Conservation (phyloP, 2,329 filamentous ascomycete species). For the Aureobasidium mangrovei region DNA sequence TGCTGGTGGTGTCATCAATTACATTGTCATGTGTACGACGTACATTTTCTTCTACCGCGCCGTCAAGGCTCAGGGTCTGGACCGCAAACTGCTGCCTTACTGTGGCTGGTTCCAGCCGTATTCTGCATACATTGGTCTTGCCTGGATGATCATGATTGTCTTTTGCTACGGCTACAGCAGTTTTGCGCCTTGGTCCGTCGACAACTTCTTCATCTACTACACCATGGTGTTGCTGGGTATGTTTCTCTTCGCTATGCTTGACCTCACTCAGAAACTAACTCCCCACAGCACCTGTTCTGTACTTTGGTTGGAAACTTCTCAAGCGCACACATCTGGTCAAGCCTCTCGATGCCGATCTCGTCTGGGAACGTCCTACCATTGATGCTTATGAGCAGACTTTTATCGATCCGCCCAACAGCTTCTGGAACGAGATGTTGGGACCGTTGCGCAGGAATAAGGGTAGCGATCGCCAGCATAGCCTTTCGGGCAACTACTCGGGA, state of each 20-base stretch:
- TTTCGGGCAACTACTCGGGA: background rate
- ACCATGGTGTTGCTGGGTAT: slow-evolving; percentile 50
- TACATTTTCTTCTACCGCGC: slow-evolving; percentile 52
- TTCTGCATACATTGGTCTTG: slow-evolving; percentile 39
- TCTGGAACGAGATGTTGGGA: slow-evolving; percentile 44
- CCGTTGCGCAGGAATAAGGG: slow-evolving; percentile 1
- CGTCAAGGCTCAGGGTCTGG: slow-evolving; percentile 41
- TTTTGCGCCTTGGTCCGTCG: slow-evolving; percentile 38
- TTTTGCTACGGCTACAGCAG: slow-evolving; percentile 49
- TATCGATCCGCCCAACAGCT: slow-evolving; percentile 39
- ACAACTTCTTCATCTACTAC: slow-evolving; percentile 45
- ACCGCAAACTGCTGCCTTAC: slow-evolving; percentile 49
- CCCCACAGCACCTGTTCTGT: slow-evolving; percentile 40
- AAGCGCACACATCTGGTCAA: slow-evolving; percentile 49
- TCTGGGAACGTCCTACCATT: slow-evolving; percentile 52
- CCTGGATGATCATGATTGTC: slow-evolving; percentile 29
- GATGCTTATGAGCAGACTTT: slow-evolving; percentile 50
- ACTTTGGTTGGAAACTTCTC: slow-evolving; percentile 54
- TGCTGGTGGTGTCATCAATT: slow-evolving; percentile 52
- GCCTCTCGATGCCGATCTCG: slow-evolving; percentile 48
- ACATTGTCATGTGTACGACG: slow-evolving; percentile 51
- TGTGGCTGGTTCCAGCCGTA: slow-evolving; percentile 47
- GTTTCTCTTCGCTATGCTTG: slow-evolving; percentile 33
- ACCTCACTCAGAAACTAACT: background rate
- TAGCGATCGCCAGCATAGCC: background rate